These are phyloP conservation scores for Chrysoporthe deuterocubensis DNA, from an alignment of 2,329 filamentous ascomycete genomes.

Conservation along the genomic window DNA sequence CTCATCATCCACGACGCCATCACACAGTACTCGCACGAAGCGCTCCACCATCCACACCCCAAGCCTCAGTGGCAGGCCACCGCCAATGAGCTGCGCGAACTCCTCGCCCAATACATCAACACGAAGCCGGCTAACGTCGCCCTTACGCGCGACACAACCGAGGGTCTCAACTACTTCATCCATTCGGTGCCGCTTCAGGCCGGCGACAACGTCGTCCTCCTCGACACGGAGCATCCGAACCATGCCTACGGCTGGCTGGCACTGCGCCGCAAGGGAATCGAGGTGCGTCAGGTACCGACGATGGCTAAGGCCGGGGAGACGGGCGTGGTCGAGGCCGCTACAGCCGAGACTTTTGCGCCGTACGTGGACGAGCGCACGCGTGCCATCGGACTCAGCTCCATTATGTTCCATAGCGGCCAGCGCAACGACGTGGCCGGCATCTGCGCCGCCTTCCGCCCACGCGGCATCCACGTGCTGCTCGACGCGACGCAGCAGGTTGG, in stretches of 20 bases:
- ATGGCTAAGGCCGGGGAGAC: constrained; percentile 1
- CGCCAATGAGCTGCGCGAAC: constrained; percentile 31
- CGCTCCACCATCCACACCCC: constrained; percentile 33
- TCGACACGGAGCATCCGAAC: constrained; percentile 41
- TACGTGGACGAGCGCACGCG: constrained; percentile 38
- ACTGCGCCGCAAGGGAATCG: constrained; percentile 34
- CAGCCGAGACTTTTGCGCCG: constrained; percentile 35
- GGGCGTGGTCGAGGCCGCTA: constrained; percentile 17
- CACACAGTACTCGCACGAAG: constrained; percentile 34
- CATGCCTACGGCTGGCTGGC: constrained; percentile 38
- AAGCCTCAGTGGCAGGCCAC: constrained; percentile 34
- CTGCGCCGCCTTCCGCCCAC: constrained; percentile 33
- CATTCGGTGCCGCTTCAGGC: constrained; percentile 31
- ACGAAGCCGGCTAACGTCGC: constrained; percentile 34
- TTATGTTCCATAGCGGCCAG: constrained; percentile 41
- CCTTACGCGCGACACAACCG: constrained; percentile 41
- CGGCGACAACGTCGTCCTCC: constrained; percentile 40
- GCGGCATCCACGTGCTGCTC: constrained; percentile 38
- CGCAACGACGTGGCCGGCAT: constrained; percentile 38
- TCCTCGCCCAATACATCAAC: constrained; percentile 37
- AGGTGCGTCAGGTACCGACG: constrained; percentile 36
- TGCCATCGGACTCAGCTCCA: constrained; percentile 38
- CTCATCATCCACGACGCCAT: constrained; percentile 38
- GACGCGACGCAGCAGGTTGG: constrained; percentile 42
- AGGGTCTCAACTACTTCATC: constrained; percentile 38